A percentile compares a stretch with the other conserved stretches of the same genome.
Conservation (phyloP, 1,284 basidiomycete species). For the Kalmanozyma brasiliensis region DNA sequence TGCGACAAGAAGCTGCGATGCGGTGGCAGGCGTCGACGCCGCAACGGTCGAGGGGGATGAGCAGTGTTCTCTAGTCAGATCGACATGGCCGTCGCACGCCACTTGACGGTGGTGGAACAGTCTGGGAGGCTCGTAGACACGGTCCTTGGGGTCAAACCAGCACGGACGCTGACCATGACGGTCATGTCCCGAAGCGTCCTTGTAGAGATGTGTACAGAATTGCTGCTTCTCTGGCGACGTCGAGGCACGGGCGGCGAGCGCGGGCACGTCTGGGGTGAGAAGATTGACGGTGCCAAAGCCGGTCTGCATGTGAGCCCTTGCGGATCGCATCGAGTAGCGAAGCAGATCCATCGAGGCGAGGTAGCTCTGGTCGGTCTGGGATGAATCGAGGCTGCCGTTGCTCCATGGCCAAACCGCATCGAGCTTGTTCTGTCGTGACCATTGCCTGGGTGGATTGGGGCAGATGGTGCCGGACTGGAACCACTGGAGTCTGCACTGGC, state of each 20-base stretch:
- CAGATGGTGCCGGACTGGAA: constrained; percentile 21
- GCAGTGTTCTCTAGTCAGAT: background rate
- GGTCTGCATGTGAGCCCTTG: constrained; percentile 18
- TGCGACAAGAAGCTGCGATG: constrained; percentile 11
- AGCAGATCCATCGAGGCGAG: constrained; percentile 19
- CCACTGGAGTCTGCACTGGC: constrained; percentile 30
- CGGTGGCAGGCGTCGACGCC: background rate
- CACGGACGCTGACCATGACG: constrained; percentile 26
- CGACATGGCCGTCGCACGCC: constrained; percentile 9
- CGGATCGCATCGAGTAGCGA: constrained; percentile 40
- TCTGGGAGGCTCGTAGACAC: constrained; percentile 12
- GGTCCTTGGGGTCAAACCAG: constrained; percentile 19
- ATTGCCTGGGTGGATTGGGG: constrained; percentile 3
- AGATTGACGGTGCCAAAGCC: constrained; percentile 32
- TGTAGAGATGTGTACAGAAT: constrained; percentile 13
- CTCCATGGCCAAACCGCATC: constrained; percentile 31
- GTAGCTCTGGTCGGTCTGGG: background rate
- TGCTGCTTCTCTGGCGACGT: background rate
- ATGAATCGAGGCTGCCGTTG: constrained; percentile 9
- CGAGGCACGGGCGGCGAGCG: background rate
- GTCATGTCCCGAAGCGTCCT: background rate
- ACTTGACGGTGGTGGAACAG: constrained; percentile 27
- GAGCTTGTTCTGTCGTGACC: constrained; percentile 16
- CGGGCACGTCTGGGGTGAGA: constrained; percentile 30
- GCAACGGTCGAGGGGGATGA: background rate